A percentile compares a stretch with the other conserved stretches of the same genome.
phyloP scores from a whole-genome alignment of 2,329 filamentous ascomycete genomes.

The Sarocladiaceae sp. region DNA sequence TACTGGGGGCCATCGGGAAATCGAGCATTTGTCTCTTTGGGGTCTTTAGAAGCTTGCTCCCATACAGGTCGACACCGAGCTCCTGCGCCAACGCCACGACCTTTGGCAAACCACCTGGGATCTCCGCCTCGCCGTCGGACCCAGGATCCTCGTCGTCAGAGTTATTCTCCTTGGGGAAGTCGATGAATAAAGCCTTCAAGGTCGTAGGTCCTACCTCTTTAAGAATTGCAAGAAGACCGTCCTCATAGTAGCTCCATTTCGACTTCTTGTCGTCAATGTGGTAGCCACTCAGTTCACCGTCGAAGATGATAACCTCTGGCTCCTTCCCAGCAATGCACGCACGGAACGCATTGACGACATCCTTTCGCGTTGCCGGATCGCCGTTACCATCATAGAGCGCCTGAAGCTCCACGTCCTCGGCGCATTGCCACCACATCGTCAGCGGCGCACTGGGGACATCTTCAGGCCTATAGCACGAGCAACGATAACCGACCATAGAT shows the following conservation, averaged over 20 bases:
- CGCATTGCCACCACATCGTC: slow-evolving; percentile 1
- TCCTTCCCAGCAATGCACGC: not conserved
- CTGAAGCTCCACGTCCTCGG: not conserved
- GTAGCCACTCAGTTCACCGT: not conserved
- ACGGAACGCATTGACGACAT: not conserved
- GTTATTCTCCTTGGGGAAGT: not conserved
- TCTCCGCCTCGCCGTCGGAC: not conserved
- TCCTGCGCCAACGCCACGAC: not conserved
- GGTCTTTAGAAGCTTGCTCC: not conserved
- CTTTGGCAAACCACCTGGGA: not conserved
- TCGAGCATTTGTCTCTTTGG: not conserved
- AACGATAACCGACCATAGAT: not conserved
- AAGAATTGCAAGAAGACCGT: not conserved
- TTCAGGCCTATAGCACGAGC: not conserved
- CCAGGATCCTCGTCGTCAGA: not conserved
- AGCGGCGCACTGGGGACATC: not conserved
- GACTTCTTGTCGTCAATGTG: not conserved
- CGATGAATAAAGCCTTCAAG: slow-evolving; percentile 1
- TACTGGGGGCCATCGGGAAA: not conserved
- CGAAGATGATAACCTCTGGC: slow-evolving; percentile 1
- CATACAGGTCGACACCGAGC: not conserved
- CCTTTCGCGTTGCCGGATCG: not conserved
- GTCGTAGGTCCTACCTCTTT: not conserved
- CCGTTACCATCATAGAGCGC: not conserved
- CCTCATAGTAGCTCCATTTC: not conserved